Conservation (phyloP, 306 rosid genomes). For the Quercus engelmannii region DNA sequence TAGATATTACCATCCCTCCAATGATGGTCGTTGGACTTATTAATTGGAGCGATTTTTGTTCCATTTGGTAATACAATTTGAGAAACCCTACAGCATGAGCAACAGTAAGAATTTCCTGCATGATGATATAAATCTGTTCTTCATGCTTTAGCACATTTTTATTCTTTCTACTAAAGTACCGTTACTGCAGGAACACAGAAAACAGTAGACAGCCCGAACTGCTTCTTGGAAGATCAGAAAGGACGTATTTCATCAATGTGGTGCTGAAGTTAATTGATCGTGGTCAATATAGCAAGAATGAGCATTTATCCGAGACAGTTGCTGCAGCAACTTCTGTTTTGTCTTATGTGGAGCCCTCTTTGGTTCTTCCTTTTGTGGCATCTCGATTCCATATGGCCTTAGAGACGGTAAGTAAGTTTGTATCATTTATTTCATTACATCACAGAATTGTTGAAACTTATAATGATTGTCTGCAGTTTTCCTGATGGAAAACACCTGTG, state of each 20-base stretch:
- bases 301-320: slow-evolving; percentile 70
- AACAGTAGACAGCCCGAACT: slow-evolving; percentile 41
- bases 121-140: slow-evolving; percentile 20
- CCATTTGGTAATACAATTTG: slow-evolving; percentile 80
- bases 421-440: slow-evolving; percentile 21
- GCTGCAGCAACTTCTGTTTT: too few species aligned
- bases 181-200: slow-evolving; percentile 46
- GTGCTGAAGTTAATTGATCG: slow-evolving; percentile 90
- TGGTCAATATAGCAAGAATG: slow-evolving; percentile 99
- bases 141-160: slow-evolving; percentile 17
- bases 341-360: too few species aligned
- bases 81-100: slow-evolving; percentile 82
- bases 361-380: too few species aligned
- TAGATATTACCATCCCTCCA: slow-evolving; percentile 98
- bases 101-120: slow-evolving; percentile 52
- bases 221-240: slow-evolving; percentile 72
- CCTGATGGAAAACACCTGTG: background rate
- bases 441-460: slow-evolving; percentile 17
- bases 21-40: slow-evolving; percentile 99
- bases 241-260: slow-evolving; percentile 73
- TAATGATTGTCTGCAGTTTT: slow-evolving; percentile 6
- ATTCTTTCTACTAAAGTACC: slow-evolving; percentile 38
- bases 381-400: slow-evolving; percentile 58
- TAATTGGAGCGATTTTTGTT: slow-evolving; percentile 77
- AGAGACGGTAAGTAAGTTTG: slow-evolving; percentile 83